Evolutionary conservation across 345 rosid species (phyloP).

Genomic region (Draba incana): DNA sequence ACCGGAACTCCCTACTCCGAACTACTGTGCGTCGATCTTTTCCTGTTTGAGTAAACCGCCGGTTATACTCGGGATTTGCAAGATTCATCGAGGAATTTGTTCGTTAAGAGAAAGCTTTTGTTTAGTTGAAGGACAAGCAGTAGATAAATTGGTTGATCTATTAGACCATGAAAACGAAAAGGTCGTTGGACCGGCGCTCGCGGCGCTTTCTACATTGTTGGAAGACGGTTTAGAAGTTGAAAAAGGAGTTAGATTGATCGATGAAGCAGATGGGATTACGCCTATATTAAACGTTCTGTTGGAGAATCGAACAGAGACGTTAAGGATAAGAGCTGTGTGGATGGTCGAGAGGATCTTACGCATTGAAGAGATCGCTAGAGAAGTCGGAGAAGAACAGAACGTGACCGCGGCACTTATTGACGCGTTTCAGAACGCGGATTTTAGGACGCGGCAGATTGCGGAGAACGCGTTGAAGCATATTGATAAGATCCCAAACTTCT

Average conservation of each 20-base stretch:
- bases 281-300: conserved; percentile 69
- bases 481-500: conserved; percentile 90
- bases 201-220: conserved; percentile 82
- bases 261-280: conserved; percentile 69
- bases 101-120: conserved; percentile 80
- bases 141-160: conserved; percentile 82
- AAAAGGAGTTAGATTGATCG: conserved; percentile 63
- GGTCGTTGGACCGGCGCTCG: conserved; percentile 88
- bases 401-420: conserved; percentile 87
- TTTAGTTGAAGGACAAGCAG: conserved; percentile 85
- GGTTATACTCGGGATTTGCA: conserved; percentile 68
- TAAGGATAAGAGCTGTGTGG: conserved; percentile 83
- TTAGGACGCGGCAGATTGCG: conserved; percentile 79
- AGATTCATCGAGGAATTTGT: conserved; percentile 81
- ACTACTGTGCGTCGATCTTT: conserved; percentile 62
- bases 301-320: conserved; percentile 72
- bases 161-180: conserved; percentile 86
- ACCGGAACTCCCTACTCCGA: conserved; percentile 72
- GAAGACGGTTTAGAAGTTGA: conserved; percentile 81
- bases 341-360: conserved; percentile 85
- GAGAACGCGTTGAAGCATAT: conserved; percentile 88
- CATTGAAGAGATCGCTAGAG: conserved; percentile 69
- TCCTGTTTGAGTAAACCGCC: conserved; percentile 73
- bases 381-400: conserved; percentile 76
- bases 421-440: conserved; percentile 91